Evolutionary conservation across 2,329 filamentous ascomycete species (phyloP).

Genomic region (Scolecobasidium constrictum): DNA sequence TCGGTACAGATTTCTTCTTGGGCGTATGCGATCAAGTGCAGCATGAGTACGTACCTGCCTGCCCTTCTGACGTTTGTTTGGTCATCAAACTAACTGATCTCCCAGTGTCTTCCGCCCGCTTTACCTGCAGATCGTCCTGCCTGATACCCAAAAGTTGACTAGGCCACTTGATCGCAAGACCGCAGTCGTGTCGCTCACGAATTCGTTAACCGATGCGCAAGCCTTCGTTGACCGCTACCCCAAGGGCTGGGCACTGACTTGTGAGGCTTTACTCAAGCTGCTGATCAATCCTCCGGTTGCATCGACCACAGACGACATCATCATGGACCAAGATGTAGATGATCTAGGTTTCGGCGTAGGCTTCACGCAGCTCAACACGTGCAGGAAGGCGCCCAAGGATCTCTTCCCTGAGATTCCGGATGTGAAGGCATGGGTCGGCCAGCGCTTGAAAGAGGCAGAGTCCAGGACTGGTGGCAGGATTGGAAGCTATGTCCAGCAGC

Average conservation of each 20-base stretch:
- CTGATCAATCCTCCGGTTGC: conserved; percentile 77
- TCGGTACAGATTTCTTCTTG: conserved; percentile 89
- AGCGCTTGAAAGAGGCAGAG: conserved; percentile 70
- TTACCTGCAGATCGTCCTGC: conserved; percentile 78
- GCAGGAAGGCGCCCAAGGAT: conserved; percentile 62
- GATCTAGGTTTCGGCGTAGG: conserved; percentile 91
- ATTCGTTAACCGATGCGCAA: conserved; percentile 76
- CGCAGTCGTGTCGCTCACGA: conserved; percentile 85
- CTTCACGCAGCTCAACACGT: conserved; percentile 88
- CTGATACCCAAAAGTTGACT: conserved; percentile 77
- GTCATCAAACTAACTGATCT: conserved; percentile 13
- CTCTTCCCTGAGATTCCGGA: conserved; percentile 78
- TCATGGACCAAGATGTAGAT: conserved; percentile 83
- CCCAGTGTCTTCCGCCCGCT: conserved; percentile 66
- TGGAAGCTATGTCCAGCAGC: conserved; percentile 58
- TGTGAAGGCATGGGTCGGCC: conserved; percentile 72
- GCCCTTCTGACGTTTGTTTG: neutral
- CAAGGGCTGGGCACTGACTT: conserved; percentile 81
- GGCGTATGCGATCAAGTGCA: conserved; percentile 73
- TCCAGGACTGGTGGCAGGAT: conserved; percentile 60
- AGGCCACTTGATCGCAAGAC: conserved; percentile 85
- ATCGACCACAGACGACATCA: conserved; percentile 54
- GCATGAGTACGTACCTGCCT: conserved; percentile 37
- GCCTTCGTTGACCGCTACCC: conserved; percentile 62
- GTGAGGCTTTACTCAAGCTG: conserved; percentile 77